Conservation (phyloP, 169 alveolate species). For the Plasmodium berghei region DNA sequence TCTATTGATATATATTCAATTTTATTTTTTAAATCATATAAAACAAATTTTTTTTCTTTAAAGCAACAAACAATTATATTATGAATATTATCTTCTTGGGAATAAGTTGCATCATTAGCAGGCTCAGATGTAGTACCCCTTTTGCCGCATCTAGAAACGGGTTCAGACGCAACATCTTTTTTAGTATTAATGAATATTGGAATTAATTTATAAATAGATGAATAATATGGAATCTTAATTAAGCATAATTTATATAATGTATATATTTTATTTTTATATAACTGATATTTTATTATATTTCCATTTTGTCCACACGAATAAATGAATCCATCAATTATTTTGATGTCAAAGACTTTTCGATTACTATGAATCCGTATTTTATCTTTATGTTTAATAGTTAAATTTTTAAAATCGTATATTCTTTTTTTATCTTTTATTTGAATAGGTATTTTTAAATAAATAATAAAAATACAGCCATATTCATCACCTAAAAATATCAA, state of each 20-base stretch:
- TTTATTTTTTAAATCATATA: slow-evolving; percentile 48
- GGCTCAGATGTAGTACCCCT: background rate
- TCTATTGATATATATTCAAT: slow-evolving; percentile 58
- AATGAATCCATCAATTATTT: slow-evolving; percentile 45
- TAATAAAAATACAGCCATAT: slow-evolving; percentile 71
- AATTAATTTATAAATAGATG: slow-evolving; percentile 57
- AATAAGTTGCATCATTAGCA: background rate
- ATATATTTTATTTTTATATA: slow-evolving; percentile 63
- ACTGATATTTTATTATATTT: slow-evolving; percentile 40
- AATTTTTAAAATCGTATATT: slow-evolving; percentile 25
- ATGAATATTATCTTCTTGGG: background rate
- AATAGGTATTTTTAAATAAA: slow-evolving; percentile 51
- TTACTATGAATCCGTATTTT: slow-evolving; percentile 64
- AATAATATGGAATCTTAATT: slow-evolving; percentile 55
- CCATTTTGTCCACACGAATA: slow-evolving; percentile 75
- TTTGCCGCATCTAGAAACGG: no score
- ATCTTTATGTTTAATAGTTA: slow-evolving; percentile 13
- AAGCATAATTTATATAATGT: slow-evolving; percentile 45
- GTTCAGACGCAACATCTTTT: background rate
- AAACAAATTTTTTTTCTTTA: slow-evolving; percentile 63
- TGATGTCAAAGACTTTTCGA: slow-evolving; percentile 69
- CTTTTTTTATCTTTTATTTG: background rate
- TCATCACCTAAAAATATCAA: slow-evolving; percentile 63
- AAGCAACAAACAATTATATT: slow-evolving; percentile 36
- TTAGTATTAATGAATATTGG: slow-evolving; percentile 1